Base-by-base conservation (phyloP, 169 alveolate genomes). In the Eimeria praecox region DNA sequence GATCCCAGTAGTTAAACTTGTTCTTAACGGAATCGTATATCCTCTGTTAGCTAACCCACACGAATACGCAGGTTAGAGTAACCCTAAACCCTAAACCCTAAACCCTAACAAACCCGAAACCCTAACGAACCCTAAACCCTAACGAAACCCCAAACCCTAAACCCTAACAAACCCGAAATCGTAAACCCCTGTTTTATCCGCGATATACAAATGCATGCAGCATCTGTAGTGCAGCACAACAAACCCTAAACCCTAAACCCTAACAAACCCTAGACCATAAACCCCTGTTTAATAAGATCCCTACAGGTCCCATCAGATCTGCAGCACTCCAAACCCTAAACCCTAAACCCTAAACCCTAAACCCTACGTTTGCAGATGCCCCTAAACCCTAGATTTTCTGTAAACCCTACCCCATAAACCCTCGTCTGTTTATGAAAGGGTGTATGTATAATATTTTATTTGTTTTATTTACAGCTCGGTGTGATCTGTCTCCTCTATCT, bases 301-400 rank as follows among this genome's bases (percentile, higher is more conserved):
- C n/a, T n/a, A n/a, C n/a, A n/a, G n/a, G n/a, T n/a, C n/a, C n/a
- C n/a, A n/a, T n/a, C n/a, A n/a, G n/a, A n/a, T n/a, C n/a, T n/a
- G n/a, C n/a, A n/a, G n/a, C n/a, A n/a, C 80, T 42, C 80, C 44
- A 69, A 69, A 69, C 80, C 80, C 80, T 69, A 69, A 69, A 69
- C 80, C 80, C 80, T 69, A 69, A 69, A n/a, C 42, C 42, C 44
- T 69, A 69, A 69, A 69, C 80, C 80, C 80, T 69, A 69, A 69
- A 69, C 75, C 75, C 75, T 69, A 69, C n/a, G n/a, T n/a, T n/a
- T n/a, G n/a, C n/a, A n/a, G n/a, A n/a, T n/a, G n/a, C n/a, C 80
- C 80, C 80, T 69, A 69, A 69, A 69, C 80, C 80, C 80, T 69
- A 69, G n/a, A n/a, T n/a, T n/a, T n/a, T n/a, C n/a, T n/a, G n/a